Evolutionary conservation across 2,329 filamentous ascomycete species (phyloP), one percentile per base, ranked within the genome.

Genomic region (Ophiostoma perfectum): DNA sequence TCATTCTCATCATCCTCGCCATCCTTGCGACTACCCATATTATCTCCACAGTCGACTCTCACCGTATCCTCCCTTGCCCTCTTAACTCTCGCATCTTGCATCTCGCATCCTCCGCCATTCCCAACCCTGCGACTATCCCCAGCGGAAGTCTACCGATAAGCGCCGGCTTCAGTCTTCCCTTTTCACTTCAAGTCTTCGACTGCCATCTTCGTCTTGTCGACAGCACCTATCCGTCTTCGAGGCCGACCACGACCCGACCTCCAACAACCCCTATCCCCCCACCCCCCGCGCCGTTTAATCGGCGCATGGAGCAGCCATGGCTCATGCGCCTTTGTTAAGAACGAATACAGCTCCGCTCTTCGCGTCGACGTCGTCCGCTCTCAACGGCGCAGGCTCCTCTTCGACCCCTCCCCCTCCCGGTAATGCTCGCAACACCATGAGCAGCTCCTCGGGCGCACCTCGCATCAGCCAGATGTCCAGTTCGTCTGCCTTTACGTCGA

Each of bases 381-480:
- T 81, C 76, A 77, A 78, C 76, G 79, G 81, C 75, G 78, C 80
- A 72, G 77, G 79, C 75, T 75, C 81, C 71, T 49, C 64, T 9
- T 49, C 27, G 16, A 39, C 64, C 14, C 27, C 64, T n/a, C 45
- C 64, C 12, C 58, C 65, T 44, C 47, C 52, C 44, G 67, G 41
- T 39, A 77, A 14, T 60, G 11, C 58, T 6, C 68, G 78, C 69
- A 80, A 77, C 76, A 80, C 76, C 71, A 84, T 86, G 82, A 84
- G 79, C 76, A 80, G 80, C 75, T 60, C 55, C 27, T 8, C 16
- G 3, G 79, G 74, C 83, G 71, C 80, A 83, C 71, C 82, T 16
- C 72, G 86, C 75, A 81, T 81, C 70, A 89, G 86, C 77, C 86
- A 88, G 79, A 80, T 88, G 71, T 87, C 87, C 68, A 85, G 85